These are phyloP conservation scores for Aspergillus thermomutatus DNA, from an alignment of 2,329 filamentous ascomycete species.

Conservation along the genomic window DNA sequence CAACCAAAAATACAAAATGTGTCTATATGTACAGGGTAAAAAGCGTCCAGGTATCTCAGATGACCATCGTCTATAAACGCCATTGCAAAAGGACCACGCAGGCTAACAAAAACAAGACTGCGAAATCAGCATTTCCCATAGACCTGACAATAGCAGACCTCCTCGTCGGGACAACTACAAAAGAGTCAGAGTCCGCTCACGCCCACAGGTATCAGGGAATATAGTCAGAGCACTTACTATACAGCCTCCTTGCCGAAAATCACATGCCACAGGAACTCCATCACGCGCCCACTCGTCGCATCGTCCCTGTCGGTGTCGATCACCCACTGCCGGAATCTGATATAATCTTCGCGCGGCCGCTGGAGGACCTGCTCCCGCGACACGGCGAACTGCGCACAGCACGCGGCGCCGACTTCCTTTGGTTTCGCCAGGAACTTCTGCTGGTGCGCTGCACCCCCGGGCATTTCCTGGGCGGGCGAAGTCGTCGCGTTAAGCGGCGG, in stretches of 20 bases:
- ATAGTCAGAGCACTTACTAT: conserved; percentile 28
- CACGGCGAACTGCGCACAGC: conserved; percentile 65
- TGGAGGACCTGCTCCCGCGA: conserved; percentile 50
- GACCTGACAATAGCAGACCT: conserved; percentile 36
- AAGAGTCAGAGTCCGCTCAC: not conserved
- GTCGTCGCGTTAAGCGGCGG: conserved; percentile 28
- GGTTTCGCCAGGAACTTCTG: conserved; percentile 43
- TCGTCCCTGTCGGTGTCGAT: conserved; percentile 55
- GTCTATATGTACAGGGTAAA: not conserved
- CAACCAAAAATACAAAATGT: not conserved
- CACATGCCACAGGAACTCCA: conserved; percentile 66
- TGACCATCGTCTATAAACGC: not conserved
- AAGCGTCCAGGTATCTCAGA: not conserved
- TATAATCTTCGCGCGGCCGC: conserved; percentile 53
- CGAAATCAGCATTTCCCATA: conserved; percentile 30
- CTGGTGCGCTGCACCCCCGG: not conserved
- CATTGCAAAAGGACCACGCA: not conserved
- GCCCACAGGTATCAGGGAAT: not conserved
- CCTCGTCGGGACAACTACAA: conserved; percentile 31
- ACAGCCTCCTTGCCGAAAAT: conserved; percentile 44
- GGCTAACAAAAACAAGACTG: not conserved
- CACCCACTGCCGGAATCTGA: conserved; percentile 58
- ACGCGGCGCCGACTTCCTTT: conserved; percentile 53
- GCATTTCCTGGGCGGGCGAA: conserved; percentile 1
- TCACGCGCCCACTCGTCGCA: conserved; percentile 55